Conservation (phyloP, 192 early-diverging fungal genomes). For the Backusella luteola region DNA sequence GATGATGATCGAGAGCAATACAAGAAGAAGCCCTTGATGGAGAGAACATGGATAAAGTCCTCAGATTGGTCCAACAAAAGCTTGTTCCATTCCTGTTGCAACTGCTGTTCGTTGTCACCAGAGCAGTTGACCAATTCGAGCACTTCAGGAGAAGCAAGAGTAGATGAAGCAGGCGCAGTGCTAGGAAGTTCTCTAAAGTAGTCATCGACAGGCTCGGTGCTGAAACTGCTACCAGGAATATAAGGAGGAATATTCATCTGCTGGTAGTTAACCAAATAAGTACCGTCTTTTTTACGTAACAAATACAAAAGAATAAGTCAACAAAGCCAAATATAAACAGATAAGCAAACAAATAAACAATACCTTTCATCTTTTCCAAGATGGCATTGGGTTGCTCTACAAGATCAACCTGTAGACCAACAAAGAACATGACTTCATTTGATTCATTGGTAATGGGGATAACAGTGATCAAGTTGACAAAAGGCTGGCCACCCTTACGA, state of each 20-base stretch:
- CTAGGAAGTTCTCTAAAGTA: constrained; percentile 38
- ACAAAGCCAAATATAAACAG: not conserved
- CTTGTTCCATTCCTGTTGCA: constrained; percentile 33
- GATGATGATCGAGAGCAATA: constrained; percentile 48
- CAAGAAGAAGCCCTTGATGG: constrained; percentile 64
- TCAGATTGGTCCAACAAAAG: constrained; percentile 45
- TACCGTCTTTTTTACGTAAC: constrained; percentile 36
- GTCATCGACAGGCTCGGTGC: constrained; percentile 20
- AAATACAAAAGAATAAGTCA: not conserved
- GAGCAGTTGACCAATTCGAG: constrained; percentile 35
- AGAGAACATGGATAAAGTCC: constrained; percentile 64
- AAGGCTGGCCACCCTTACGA: constrained; percentile 58
- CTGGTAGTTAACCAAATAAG: constrained; percentile 52
- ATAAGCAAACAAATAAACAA: not conserved
- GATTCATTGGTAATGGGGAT: constrained; percentile 43
- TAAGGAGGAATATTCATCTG: constrained; percentile 10
- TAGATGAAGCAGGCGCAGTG: constrained; percentile 1
- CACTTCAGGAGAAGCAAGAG: constrained; percentile 29
- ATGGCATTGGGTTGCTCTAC: constrained; percentile 69
- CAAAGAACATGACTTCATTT: constrained; percentile 50
- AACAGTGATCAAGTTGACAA: constrained; percentile 63
- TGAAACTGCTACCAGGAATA: not conserved
- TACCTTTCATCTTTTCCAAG: constrained; percentile 53
- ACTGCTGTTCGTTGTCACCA: constrained; percentile 12
- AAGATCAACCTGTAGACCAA: constrained; percentile 63